phyloP scores from a whole-genome alignment of 2,329 filamentous ascomycete genomes.

The Penicillium sp. region DNA sequence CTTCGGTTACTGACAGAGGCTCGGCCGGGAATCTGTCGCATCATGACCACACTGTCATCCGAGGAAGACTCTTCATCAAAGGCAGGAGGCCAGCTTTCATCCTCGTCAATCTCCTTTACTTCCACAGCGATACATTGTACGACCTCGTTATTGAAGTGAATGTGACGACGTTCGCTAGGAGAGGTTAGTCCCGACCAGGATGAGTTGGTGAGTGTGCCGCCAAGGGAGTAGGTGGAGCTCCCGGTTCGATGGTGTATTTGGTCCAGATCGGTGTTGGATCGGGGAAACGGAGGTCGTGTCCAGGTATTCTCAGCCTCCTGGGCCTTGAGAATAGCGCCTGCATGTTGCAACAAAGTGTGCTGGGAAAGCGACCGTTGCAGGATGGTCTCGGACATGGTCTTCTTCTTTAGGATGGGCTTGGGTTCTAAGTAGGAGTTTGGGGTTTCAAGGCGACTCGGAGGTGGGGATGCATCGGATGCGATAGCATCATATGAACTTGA shows the following conservation, averaged over 20 bases:
- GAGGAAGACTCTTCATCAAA: constrained; percentile 67
- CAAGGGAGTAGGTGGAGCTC: constrained; percentile 54
- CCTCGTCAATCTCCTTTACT: constrained; percentile 74
- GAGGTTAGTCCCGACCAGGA: constrained; percentile 74
- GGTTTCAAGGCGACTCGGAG: constrained; percentile 63
- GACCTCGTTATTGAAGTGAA: constrained; percentile 96
- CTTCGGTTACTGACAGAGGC: constrained; percentile 59
- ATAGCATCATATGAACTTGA: constrained; percentile 62
- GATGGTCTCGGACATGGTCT: constrained; percentile 95
- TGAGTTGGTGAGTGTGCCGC: constrained; percentile 69
- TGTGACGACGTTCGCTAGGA: constrained; percentile 74
- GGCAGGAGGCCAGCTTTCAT: constrained; percentile 44
- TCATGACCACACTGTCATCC: constrained; percentile 80
- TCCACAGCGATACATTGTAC: constrained; percentile 96
- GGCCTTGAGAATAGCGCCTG: constrained; percentile 82
- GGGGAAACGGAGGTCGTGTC: constrained; percentile 63
- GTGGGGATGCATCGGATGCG: constrained; percentile 55
- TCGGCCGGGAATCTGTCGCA: constrained; percentile 68
- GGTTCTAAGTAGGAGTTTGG: constrained; percentile 72
- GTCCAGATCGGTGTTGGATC: constrained; percentile 72
- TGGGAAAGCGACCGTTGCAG: constrained; percentile 86
- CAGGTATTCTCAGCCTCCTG: constrained; percentile 68
- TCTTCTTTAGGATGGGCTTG: constrained; percentile 95
- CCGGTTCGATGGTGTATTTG: constrained; percentile 66
- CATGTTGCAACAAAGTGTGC: constrained; percentile 87